Conservation (phyloP, 2,329 filamentous ascomycete genomes). For the Trichoderma citrinoviride region DNA sequence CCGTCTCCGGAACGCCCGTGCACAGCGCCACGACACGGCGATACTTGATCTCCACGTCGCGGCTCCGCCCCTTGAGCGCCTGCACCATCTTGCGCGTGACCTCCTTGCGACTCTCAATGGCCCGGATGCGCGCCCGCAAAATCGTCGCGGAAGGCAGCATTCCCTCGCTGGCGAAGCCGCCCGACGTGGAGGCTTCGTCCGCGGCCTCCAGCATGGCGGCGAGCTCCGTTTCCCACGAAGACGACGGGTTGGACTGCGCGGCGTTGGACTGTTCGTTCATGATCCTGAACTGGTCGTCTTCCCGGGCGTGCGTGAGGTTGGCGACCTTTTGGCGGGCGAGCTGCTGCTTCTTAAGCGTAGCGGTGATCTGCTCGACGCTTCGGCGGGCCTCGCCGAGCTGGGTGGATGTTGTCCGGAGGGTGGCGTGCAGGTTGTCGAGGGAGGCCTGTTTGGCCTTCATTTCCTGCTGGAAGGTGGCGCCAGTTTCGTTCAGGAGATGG, state of each 20-base stretch:
- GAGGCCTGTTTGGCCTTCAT: slow-evolving; percentile 79
- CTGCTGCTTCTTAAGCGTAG: slow-evolving; percentile 61
- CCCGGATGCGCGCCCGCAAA: slow-evolving; percentile 66
- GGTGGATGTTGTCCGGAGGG: slow-evolving; percentile 76
- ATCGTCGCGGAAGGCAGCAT: slow-evolving; percentile 58
- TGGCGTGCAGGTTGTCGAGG: slow-evolving; percentile 77
- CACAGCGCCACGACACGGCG: slow-evolving; percentile 84
- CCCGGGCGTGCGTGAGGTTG: slow-evolving; percentile 72
- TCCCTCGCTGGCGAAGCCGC: slow-evolving; percentile 39
- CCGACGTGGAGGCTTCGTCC: slow-evolving; percentile 35
- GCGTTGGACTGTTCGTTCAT: slow-evolving; percentile 42
- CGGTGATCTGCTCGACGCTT: slow-evolving; percentile 67
- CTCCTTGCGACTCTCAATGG: slow-evolving; percentile 67
- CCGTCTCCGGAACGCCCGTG: slow-evolving; percentile 71
- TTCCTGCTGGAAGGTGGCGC: slow-evolving; percentile 74
- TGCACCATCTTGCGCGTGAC: slow-evolving; percentile 65
- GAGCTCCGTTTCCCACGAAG: slow-evolving; percentile 55
- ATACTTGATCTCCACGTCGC: slow-evolving; percentile 84
- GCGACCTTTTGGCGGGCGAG: slow-evolving; percentile 68
- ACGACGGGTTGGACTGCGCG: slow-evolving; percentile 45
- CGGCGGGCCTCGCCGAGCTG: slow-evolving; percentile 75
- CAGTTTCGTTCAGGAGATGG: slow-evolving; percentile 74
- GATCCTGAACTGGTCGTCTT: slow-evolving; percentile 61
- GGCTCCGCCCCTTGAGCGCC: slow-evolving; percentile 72
- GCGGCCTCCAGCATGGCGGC: slow-evolving; percentile 46